Conservation (phyloP, 352 stramenopile species). For the Pythium brassicae region DNA sequence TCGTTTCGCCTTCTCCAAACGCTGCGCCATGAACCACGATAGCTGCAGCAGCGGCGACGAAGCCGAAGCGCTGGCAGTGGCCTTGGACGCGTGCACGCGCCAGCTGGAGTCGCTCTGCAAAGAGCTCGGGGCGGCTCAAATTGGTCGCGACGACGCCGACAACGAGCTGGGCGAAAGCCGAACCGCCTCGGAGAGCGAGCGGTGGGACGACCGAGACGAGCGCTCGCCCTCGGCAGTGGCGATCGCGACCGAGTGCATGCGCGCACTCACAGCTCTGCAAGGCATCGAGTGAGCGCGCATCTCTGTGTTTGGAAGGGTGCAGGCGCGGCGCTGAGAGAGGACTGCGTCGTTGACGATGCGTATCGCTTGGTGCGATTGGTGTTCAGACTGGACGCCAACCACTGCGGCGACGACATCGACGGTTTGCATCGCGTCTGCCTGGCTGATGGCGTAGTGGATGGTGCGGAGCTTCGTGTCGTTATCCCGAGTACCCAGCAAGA, state of each 20-base stretch:
- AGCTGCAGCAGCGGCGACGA: not conserved
- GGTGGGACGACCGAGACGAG: not conserved
- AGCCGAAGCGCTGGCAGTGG: not conserved
- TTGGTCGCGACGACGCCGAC: not conserved
- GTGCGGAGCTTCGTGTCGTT: no score
- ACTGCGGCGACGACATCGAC: no score
- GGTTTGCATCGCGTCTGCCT: no score
- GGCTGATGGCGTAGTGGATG: no score
- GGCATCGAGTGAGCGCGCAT: conserved; percentile 1
- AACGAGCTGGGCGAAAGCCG: not conserved
- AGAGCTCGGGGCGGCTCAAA: conserved; percentile 16
- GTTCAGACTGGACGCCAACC: no score
- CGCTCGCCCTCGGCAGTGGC: not conserved
- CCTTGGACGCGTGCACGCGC: conserved; percentile 12
- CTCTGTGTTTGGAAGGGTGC: not conserved
- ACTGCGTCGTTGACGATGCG: not conserved
- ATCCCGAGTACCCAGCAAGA: no score
- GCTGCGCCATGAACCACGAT: not conserved
- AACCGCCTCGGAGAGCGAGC: not conserved
- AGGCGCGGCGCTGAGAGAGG: no score
- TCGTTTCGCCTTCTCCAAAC: not conserved
- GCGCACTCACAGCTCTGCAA: conserved; percentile 21
- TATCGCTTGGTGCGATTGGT: not conserved
- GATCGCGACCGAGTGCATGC: conserved; percentile 10
- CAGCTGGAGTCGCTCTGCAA: conserved; percentile 20